phyloP scores from a whole-genome alignment of 2,329 filamentous ascomycete genomes.

The Trichoderma koningii region DNA sequence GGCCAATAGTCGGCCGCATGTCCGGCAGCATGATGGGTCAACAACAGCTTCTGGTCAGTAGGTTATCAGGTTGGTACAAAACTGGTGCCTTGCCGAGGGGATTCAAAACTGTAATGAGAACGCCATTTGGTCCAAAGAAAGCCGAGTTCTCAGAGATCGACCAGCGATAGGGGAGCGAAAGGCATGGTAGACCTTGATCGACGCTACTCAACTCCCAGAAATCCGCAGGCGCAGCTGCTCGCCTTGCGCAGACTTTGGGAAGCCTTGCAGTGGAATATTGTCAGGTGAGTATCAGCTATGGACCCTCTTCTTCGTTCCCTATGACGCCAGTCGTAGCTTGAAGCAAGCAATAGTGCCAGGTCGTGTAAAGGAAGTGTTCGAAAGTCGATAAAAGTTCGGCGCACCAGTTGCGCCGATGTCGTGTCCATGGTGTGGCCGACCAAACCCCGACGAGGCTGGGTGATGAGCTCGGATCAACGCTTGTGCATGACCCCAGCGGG shows the following conservation, averaged over 20 bases:
- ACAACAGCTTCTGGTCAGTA: neutral
- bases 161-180: neutral
- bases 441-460: neutral
- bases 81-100: neutral
- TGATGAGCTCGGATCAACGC: neutral
- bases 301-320: neutral
- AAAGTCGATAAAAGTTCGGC: neutral
- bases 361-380: too few species aligned
- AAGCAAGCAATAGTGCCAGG: neutral
- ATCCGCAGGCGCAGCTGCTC: conserved; percentile 3
- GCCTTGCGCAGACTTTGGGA: neutral
- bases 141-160: neutral
- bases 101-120: neutral
- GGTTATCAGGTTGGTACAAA: neutral
- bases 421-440: neutral
- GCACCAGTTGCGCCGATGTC: neutral
- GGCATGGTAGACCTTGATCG: neutral
- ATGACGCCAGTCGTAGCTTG: neutral
- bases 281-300: conserved; percentile 11
- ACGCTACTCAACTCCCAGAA: neutral
- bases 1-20: neutral
- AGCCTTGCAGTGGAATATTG: neutral
- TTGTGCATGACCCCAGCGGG: neutral
- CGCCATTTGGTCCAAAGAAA: neutral
- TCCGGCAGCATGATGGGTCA: neutral